Base-by-base conservation (phyloP, 1,284 basidiomycete genomes). In the Veloboletus limbatus region DNA sequence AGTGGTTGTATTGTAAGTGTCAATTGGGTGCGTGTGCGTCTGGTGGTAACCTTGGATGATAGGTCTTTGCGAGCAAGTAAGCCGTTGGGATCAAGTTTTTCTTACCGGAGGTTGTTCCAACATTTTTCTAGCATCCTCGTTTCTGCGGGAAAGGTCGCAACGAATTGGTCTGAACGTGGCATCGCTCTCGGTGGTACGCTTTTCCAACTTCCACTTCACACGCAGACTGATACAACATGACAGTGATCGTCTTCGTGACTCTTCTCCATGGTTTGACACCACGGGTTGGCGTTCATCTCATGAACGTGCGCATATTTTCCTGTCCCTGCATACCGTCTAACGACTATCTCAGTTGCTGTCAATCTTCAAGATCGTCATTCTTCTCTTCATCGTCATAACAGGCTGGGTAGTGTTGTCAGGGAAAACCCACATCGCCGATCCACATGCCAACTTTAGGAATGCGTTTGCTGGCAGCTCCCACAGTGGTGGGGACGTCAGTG, bases 341-440 rank as follows among this genome's bases (percentile, higher is more conserved):
- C 10, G 8, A 2, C 3, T 9, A 10, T 38, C 13, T 7, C 16
- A 57, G 55, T 14, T 45, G 0, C 24, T 68, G 26, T 32, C 58
- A 0, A 43, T 46, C 9, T 57, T 68, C 45, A 65, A 68, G 35
- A 60, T 66, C 1, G 1, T 38, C 3, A 58, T 66, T 26, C 60
- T 64, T 8, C 1, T 54, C 26, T 54, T 64, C 33, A 20, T 64
- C 2, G 58, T 66, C 20, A 25, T 56, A 9, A 54, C 54, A 54
- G 72, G 77, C 6, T 78, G 75, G 69, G 74, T 73, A 0, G 78
- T 80, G 3, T 61, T 81, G 0, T 71, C 70, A 0, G 79, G 79
- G 0, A 69, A 68, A 35, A 76, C 73, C 0, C 65, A 62, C 25
- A 63, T 76, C 14, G 32, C 64, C 22, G 59, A 76, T 48, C 74